Evolutionary conservation across 306 rosid species (phyloP), one percentile per base, ranked within the genome.

Genomic region (Vicia sativa): DNA sequence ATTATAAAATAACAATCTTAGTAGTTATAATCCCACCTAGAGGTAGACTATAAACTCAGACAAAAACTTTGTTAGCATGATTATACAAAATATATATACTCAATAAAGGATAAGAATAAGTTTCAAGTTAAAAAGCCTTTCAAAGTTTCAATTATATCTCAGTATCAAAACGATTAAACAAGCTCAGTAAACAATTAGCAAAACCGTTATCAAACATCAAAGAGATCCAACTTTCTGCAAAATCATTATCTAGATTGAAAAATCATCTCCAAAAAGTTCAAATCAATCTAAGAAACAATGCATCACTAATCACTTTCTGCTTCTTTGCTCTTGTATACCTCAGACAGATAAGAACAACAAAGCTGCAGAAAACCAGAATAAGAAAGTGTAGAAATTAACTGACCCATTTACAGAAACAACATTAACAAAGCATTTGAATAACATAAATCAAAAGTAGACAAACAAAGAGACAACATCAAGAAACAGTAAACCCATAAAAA

Each of bases 231-330:
- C 34, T 61, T 15, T 41, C n/a, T n/a, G n/a, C n/a, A 50, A 67
- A 59, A 38, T 12, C 44, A 37, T 39, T 16, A 45, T 58, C 68
- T 74, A 59, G 38, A 44, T 49, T 65, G 68, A n/a, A 71, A 68
- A 56, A 71, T 48, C 68, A 57, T 71, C 49, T 25, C 9, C 13
- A 62, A 71, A 71, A 56, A 53, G 50, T 71, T 71, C 45, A 57
- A 77, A 65, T 71, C 45, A 77, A 65, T 58, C 61, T 67, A 21
- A 14, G 64, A 71, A 56, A 62, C 60, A 56, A 57, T 56, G 67
- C 53, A 44, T 37, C 55, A 48, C 11, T 55, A n/a, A n/a, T n/a
- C n/a, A n/a, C 35, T 25, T 58, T 65, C 13, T 57, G 3, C 10
- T 26, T 39, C 46, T 59, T 39, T 60, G 68, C 60, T 49, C 60